These are phyloP conservation scores for Cryptococcus sp. DNA, from an alignment of 1,284 basidiomycete species.

Conservation along the genomic window DNA sequence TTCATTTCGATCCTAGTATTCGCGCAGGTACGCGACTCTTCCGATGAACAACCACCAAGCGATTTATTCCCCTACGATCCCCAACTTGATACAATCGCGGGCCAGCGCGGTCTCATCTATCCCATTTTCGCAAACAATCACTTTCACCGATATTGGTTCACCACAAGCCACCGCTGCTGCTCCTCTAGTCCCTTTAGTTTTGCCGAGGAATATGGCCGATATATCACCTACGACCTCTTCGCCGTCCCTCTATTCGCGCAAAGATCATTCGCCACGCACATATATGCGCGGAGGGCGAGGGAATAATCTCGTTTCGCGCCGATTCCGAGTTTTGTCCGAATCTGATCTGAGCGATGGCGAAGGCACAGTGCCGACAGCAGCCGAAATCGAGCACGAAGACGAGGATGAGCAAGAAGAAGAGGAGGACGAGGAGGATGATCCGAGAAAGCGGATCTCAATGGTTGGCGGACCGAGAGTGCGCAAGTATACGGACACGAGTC, in stretches of 20 bases:
- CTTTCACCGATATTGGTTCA: slow-evolving; percentile 4
- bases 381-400: too few species aligned
- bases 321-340: slow-evolving; percentile 4
- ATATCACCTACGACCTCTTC: slow-evolving; percentile 14
- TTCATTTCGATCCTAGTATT: too few species aligned
- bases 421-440: slow-evolving; percentile 11
- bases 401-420: neutral
- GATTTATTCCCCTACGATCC: slow-evolving; percentile 8
- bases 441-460: slow-evolving; percentile 20
- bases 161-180: neutral
- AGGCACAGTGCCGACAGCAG: too few species aligned
- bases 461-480: slow-evolving; percentile 21
- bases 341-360: neutral
- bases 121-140: slow-evolving; percentile 9
- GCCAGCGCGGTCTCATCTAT: slow-evolving; percentile 10
- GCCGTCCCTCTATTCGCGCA: slow-evolving; percentile 16
- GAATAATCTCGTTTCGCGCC: neutral
- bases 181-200: neutral
- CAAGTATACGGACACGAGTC: slow-evolving; percentile 18
- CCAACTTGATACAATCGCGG: slow-evolving; percentile 10
- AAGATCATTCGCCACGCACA: slow-evolving; percentile 8
- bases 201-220: slow-evolving; percentile 7
- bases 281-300: neutral
- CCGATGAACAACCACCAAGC: neutral
- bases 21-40: too few species aligned